These are phyloP conservation scores for Plasmodium billcollinsi DNA, from an alignment of 169 alveolate genomes.

Conservation along the genomic window DNA sequence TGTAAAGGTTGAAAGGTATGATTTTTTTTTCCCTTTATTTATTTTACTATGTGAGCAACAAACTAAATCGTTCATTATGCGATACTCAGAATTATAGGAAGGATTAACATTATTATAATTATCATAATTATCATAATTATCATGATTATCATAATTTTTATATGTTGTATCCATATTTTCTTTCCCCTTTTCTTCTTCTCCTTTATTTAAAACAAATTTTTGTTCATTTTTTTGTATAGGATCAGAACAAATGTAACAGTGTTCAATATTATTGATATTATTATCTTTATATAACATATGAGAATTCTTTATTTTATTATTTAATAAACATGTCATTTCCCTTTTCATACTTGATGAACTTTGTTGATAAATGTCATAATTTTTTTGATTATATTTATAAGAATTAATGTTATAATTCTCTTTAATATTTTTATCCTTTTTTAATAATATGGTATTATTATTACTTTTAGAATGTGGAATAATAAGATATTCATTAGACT, in stretches of 20 bases:
- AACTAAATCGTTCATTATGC: too few relatives aligned
- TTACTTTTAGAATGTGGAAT: background rate
- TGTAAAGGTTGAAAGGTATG: too few relatives aligned
- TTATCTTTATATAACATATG: background rate
- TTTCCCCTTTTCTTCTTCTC: background rate
- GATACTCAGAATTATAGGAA: too few relatives aligned
- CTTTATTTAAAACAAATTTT: constrained; percentile 15
- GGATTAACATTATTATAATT: background rate
- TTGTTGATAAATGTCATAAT: background rate
- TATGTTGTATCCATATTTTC: background rate
- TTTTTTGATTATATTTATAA: too few relatives aligned
- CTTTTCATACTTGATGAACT: background rate
- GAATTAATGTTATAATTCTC: background rate
- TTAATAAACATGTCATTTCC: background rate
- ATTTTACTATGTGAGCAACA: too few relatives aligned
- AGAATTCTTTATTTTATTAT: background rate
- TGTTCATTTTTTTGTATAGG: constrained; percentile 20
- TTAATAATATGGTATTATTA: background rate
- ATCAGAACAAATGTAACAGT: constrained; percentile 37
- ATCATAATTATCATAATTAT: background rate
- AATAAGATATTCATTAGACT: background rate
- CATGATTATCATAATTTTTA: background rate
- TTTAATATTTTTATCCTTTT: background rate
- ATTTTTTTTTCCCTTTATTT: too few relatives aligned
- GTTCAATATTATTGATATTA: background rate